Evolutionary conservation across 2,329 filamentous ascomycete species (phyloP), one percentile per base, ranked within the genome.

Genomic region (Trichoderma sp.): DNA sequence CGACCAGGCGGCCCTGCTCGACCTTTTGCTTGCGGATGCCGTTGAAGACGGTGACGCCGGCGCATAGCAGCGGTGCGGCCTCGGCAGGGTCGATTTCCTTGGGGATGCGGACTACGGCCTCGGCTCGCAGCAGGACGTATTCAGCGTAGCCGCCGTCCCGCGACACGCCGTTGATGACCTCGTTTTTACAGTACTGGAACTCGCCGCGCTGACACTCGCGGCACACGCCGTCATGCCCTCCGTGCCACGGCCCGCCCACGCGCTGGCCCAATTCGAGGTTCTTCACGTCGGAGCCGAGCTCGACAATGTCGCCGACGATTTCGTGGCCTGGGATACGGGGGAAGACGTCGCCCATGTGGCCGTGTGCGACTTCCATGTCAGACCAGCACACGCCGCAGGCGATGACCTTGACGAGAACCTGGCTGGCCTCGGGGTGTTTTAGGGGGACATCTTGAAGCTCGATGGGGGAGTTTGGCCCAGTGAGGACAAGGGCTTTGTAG

Each of bases 371-470:
- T 71, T 82, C 83, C 24, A 84, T 76, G 79, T 95, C 93, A 0
- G 88, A 89, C 81, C 91, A 91, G 83, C 93, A 95, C 66, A 95
- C 89, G 60, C 93, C 93, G 78, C 91, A 94, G 6, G 93, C 93
- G 9, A 91, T 85, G 3, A 94, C 89, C 82, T 94, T 94, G 82
- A 94, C 87, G 31, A 95, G 88, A 3, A 95, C 85, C 79, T 94
- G 86, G 21, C 89, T 88, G 0, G 86, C 81, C 7, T 86, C 83
- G 1, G 92, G 92, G 41, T 85, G 81, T 75, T 88, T 86, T 56
- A 95, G 86, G 21, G 88, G 85, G 4, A 92, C 80, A 3, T 94
- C 89, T 77, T 91, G 88, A 77, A 95, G 84, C 2, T 84, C 84
- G 77, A 93, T 86, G 0, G 90, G 87, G 3, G 83, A 84, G 75